Conservation (phyloP, 331 rosid genomes). For the Arachis monticola region DNA sequence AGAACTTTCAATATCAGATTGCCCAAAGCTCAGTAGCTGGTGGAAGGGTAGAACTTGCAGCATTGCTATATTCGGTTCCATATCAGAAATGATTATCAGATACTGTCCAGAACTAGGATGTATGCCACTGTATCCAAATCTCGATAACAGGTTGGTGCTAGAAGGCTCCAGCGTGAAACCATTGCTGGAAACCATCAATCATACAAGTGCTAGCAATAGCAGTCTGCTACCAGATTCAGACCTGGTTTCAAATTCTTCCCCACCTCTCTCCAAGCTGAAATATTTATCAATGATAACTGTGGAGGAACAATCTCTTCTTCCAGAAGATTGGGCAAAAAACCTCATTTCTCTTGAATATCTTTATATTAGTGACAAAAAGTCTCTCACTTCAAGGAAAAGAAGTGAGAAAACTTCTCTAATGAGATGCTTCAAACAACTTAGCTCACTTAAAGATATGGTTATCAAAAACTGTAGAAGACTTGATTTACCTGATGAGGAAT, state of each 20-base stretch:
- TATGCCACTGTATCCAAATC: background rate
- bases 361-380: background rate
- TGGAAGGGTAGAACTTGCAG: background rate
- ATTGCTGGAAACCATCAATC: background rate
- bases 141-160: background rate
- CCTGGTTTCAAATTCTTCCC: no score
- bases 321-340: background rate
- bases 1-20: background rate
- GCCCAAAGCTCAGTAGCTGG: constrained; percentile 20
- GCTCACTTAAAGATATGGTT: background rate
- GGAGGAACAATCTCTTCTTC: background rate
- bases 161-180: background rate
- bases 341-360: background rate
- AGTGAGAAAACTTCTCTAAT: background rate
- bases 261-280: constrained; percentile 4
- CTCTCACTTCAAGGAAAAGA: background rate
- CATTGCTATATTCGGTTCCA: background rate
- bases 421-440: background rate
- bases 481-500: background rate
- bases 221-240: background rate
- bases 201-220: background rate
- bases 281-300: background rate
- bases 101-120: background rate
- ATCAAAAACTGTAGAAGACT: background rate
- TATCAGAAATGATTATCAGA: background rate